Percentiles rank a stretch among this genome's conserved stretches.
Conservation (phyloP, 2,329 filamentous ascomycete genomes). For the Arthrinium puccinioides region DNA sequence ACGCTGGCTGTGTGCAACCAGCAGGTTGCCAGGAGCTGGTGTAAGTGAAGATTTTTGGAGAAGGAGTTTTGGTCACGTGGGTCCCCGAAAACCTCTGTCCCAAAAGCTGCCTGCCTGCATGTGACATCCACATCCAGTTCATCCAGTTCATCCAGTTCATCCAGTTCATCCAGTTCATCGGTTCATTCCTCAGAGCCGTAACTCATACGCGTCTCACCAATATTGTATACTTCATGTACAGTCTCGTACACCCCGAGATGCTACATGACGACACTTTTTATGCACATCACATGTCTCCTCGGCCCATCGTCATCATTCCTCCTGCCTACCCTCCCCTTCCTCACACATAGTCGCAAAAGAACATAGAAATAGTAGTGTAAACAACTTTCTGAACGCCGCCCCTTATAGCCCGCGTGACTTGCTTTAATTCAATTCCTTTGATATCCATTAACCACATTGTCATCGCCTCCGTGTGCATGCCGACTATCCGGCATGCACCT, state of each 20-base stretch:
- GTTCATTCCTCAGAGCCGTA: neutral
- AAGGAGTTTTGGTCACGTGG: too few species aligned
- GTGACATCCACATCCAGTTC: neutral
- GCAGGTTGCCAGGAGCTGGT: too few species aligned
- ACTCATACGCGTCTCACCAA: too few species aligned
- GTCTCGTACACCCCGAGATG: neutral
- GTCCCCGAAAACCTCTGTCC: too few species aligned
- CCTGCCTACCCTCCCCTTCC: neutral
- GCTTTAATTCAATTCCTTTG: slow-evolving; percentile 1
- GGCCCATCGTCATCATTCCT: neutral
- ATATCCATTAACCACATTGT: slow-evolving; percentile 2
- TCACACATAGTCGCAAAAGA: neutral
- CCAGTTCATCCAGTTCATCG: neutral
- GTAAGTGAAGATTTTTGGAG: slow-evolving; percentile 2
- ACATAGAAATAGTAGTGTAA: too few species aligned
- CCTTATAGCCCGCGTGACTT: slow-evolving; percentile 2
- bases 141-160: neutral
- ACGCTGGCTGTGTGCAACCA: too few species aligned
- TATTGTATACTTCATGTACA: slow-evolving; percentile 3
- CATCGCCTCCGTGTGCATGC: slow-evolving; percentile 1
- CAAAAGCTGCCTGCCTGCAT: too few species aligned
- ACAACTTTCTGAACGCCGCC: slow-evolving; percentile 1
- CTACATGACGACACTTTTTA: slow-evolving; percentile 3
- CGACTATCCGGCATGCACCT: neutral
- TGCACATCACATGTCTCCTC: neutral